Conservation (phyloP, 345 rosid species). For the Clausena lansium region DNA sequence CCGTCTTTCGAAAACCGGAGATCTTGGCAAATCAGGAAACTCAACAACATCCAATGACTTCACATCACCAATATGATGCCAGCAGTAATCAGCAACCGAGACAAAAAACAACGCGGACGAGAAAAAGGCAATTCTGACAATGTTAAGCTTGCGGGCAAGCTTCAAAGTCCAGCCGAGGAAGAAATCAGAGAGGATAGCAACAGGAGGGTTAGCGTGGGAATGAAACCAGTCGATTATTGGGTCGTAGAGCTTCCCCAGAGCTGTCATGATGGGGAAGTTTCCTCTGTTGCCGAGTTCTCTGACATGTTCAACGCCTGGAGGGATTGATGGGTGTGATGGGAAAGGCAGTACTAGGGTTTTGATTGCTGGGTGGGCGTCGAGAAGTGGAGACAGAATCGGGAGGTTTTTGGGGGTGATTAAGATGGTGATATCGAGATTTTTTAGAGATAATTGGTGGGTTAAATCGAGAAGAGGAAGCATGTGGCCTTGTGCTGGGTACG, state of each 20-base stretch:
- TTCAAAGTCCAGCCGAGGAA: constrained; percentile 71
- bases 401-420: constrained; percentile 54
- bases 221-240: constrained; percentile 55
- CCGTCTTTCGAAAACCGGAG: constrained; percentile 42
- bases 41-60: constrained; percentile 24
- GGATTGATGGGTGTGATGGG: constrained; percentile 55
- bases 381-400: constrained; percentile 45
- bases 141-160: constrained; percentile 34
- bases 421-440: constrained; percentile 40
- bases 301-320: constrained; percentile 59
- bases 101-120: constrained; percentile 37
- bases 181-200: constrained; percentile 69
- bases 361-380: constrained; percentile 29
- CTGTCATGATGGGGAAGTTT: constrained; percentile 34
- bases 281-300: constrained; percentile 52
- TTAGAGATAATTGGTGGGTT: constrained; percentile 47
- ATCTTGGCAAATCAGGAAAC: constrained; percentile 46
- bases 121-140: constrained; percentile 55
- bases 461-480: constrained; percentile 51
- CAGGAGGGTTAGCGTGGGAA: constrained; percentile 56
- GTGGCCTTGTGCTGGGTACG: constrained; percentile 34
- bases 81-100: constrained; percentile 29
- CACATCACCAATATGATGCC: constrained; percentile 23
- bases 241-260: constrained; percentile 43
- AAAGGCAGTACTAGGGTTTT: constrained; percentile 42